Conservation (phyloP, 2,329 filamentous ascomycete genomes). For the Neonectria coccinea region DNA sequence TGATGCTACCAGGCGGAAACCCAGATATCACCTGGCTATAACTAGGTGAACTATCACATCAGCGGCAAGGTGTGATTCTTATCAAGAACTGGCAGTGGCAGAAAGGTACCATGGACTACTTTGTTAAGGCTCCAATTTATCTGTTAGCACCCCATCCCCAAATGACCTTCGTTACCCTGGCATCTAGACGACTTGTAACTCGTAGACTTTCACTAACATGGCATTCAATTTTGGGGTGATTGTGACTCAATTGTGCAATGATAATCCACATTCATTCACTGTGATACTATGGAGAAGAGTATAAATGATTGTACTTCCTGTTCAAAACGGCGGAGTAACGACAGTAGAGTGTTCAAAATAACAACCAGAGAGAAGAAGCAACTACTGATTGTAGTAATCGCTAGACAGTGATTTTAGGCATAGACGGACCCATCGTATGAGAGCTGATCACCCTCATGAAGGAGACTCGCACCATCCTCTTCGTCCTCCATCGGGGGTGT, state of each 20-base stretch:
- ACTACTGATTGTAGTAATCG: background rate
- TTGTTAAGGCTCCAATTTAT: too few species aligned
- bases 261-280: background rate
- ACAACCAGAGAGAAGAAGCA: background rate
- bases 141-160: too few species aligned
- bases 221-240: too few species aligned
- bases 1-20: slow-evolving; percentile 48
- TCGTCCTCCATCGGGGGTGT: background rate
- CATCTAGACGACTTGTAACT: too few species aligned
- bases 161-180: too few species aligned
- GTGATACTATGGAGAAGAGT: background rate
- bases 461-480: background rate
- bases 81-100: too few species aligned
- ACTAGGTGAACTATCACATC: too few species aligned
- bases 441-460: background rate
- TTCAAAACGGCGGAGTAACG: background rate
- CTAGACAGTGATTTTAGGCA: background rate
- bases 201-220: too few species aligned
- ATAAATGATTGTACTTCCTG: background rate
- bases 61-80: too few species aligned
- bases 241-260: background rate
- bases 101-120: too few species aligned
- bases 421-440: background rate
- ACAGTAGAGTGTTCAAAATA: background rate
- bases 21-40: slow-evolving; percentile 41